These are phyloP conservation scores for Podochytrium sp. DNA, from an alignment of 192 early-diverging fungal species.

Conservation along the genomic window DNA sequence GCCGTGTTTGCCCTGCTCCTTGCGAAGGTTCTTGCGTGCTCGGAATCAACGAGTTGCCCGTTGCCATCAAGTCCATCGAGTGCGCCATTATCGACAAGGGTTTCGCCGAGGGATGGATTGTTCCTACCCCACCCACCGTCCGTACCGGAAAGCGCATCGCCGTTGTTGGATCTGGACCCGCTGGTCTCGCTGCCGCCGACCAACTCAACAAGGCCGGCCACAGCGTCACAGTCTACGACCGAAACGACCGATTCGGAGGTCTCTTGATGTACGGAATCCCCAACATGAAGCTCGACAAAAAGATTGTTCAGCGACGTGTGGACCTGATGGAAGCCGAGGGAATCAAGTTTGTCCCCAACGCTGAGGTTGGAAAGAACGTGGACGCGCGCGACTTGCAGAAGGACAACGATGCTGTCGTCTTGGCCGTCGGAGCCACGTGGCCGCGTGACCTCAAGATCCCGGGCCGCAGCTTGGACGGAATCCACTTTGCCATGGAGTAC, in stretches of 20 bases:
- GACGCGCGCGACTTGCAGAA: constrained; percentile 68
- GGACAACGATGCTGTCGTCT: constrained; percentile 79
- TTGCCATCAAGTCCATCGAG: constrained; percentile 97
- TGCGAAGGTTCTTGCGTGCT: constrained; percentile 96
- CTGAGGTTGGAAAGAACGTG: constrained; percentile 86
- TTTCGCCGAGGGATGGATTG: constrained; percentile 97
- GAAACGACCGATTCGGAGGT: constrained; percentile 95
- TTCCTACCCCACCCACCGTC: constrained; percentile 74
- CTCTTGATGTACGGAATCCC: constrained; percentile 98
- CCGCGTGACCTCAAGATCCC: constrained; percentile 93
- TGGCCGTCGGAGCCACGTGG: constrained; percentile 97
- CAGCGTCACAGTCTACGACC: constrained; percentile 92
- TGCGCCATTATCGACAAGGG: constrained; percentile 97
- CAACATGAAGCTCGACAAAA: constrained; percentile 99
- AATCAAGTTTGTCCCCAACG: constrained; percentile 84
- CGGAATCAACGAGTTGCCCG: constrained; percentile 93
- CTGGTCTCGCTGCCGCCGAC: constrained; percentile 94
- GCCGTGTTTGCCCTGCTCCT: constrained; percentile 97
- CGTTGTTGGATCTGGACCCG: constrained; percentile 94
- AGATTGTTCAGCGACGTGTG: constrained; percentile 88
- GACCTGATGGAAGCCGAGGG: constrained; percentile 96
- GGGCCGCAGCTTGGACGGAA: constrained; percentile 82
- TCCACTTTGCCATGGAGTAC: constrained; percentile 99
- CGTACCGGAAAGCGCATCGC: constrained; percentile 87
- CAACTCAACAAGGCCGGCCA: constrained; percentile 98